phyloP scores from a whole-genome alignment of 768 basidiomycete species.

The Tylopilus sp. region DNA sequence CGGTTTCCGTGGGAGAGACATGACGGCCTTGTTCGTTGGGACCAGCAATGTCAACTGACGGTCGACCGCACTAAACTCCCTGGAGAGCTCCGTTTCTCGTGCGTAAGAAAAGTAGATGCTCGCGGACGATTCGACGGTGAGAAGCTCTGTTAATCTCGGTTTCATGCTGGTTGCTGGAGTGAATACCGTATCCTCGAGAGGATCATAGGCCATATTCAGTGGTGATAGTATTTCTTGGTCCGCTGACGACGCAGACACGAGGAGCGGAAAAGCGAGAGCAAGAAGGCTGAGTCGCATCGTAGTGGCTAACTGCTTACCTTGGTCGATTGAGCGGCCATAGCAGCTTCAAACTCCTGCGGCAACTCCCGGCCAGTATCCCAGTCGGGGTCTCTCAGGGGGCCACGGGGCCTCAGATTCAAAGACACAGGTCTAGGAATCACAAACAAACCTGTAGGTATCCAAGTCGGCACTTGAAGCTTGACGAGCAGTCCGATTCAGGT shows the following conservation, averaged over 20 bases:
- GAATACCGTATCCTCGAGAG: conserved; percentile 11
- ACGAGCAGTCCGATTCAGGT: no score
- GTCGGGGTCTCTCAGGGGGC: no score
- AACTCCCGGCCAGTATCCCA: no score
- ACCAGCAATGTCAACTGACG: conserved; percentile 60
- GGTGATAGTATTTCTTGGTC: conserved; percentile 28
- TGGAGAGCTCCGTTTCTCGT: conserved; percentile 62
- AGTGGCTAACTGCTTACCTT: not conserved
- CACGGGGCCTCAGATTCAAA: no score
- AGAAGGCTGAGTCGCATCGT: conserved; percentile 24
- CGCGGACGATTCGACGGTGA: conserved; percentile 70
- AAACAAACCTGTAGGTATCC: no score
- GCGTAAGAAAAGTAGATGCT: conserved; percentile 88
- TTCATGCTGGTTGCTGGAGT: conserved; percentile 39
- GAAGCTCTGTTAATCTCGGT: conserved; percentile 68
- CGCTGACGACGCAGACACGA: conserved; percentile 27
- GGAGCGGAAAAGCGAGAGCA: conserved; percentile 27
- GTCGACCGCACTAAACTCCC: conserved; percentile 36
- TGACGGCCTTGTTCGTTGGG: conserved; percentile 86
- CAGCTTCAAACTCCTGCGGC: no score
- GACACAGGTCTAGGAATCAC: no score
- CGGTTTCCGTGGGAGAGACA: conserved; percentile 80
- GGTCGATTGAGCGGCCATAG: not conserved
- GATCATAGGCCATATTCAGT: conserved; percentile 12
- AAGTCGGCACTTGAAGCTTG: no score